Evolutionary conservation across 768 basidiomycete species (phyloP).

Genomic region (Amylocystis lapponica): DNA sequence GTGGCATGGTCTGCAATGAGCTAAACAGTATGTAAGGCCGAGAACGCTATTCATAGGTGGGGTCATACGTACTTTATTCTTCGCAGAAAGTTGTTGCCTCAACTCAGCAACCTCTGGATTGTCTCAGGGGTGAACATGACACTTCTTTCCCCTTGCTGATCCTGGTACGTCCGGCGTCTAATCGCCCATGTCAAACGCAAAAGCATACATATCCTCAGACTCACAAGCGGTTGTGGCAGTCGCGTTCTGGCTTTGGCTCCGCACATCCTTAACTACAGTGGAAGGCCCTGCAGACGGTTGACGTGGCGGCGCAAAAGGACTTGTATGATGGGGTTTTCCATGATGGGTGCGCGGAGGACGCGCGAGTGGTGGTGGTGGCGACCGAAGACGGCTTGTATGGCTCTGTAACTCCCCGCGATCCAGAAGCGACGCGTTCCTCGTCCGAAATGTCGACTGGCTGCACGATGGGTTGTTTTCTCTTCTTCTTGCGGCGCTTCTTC

Average conservation of each 20-base stretch:
- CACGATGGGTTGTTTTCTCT: slow-evolving; percentile 20
- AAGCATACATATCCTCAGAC: not conserved
- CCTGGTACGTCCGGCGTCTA: too few relatives aligned
- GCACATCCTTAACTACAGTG: not conserved
- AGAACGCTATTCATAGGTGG: too few relatives aligned
- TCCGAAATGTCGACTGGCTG: not conserved
- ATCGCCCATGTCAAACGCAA: too few relatives aligned
- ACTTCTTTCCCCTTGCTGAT: too few relatives aligned
- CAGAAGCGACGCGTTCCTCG: slow-evolving; percentile 1
- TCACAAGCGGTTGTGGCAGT: not conserved
- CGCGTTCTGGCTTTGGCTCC: not conserved
- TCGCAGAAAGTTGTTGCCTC: slow-evolving; percentile 5
- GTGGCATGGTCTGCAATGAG: slow-evolving; percentile 44
- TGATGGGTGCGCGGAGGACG: too few relatives aligned
- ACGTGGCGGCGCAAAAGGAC: too few relatives aligned
- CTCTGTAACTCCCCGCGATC: too few relatives aligned
- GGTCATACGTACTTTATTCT: slow-evolving; percentile 5
- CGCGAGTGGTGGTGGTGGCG: too few relatives aligned
- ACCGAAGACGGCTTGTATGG: too few relatives aligned
- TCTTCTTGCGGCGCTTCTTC: slow-evolving; percentile 24
- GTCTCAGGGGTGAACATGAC: too few relatives aligned
- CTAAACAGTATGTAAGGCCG: not conserved
- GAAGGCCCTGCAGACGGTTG: slow-evolving; percentile 5
- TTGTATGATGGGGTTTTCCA: too few relatives aligned
- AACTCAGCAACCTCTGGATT: slow-evolving; percentile 4